Evolutionary conservation across 495 filamentous ascomycete genomes (phyloP), one percentile per base, ranked within the genome.

Genomic region (Letharia columbiana): DNA sequence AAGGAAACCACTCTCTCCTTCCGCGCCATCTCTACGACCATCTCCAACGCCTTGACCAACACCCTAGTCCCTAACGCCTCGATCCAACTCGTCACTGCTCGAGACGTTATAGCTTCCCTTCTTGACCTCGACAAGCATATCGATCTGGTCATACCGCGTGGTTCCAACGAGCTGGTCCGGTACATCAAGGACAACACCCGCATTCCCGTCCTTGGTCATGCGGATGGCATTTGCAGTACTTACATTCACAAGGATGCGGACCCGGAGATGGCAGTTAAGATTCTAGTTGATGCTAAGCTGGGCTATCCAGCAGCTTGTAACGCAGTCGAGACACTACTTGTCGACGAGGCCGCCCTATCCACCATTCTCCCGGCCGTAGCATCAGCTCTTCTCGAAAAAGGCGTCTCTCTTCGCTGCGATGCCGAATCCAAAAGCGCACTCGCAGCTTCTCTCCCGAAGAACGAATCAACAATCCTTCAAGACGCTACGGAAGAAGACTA

Each of bases 221-320:
- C 94, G 17, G 95, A 99, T 73, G 94, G 94, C 40, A 82, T 98
- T 65, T 98, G 94, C 79, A 85, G 85, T 65, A 87, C 92, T 65
- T 99, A 96, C 77, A 83, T 99, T 42, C 89, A 92, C 70, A 76
- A 82, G 17, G 89, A 92, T 57, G 93, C 90, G 37, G 87, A 93
- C 68, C 76, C 78, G 31, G 77, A 83, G 35, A 87, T 87, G 72
- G 89, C 91, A 37, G 82, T 85, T 17, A 88, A 87, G 63, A 88
- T 97, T 31, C 79, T 98, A 23, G 78, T 96, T 68, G 95, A 99
- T 76, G 88, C 93, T 31, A 99, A 99, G 75, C 89, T 88, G 10
- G 85, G 87, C 75, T 99, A 99, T 75, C 89, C 92, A 10, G 95
- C 94, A n/a, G 94, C 92, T 23, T 99, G 94, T 81, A 99, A 99